These are phyloP conservation scores for Sugiyamaella xylanicola DNA, from an alignment of 1,139 yeast genomes.

Conservation along the genomic window DNA sequence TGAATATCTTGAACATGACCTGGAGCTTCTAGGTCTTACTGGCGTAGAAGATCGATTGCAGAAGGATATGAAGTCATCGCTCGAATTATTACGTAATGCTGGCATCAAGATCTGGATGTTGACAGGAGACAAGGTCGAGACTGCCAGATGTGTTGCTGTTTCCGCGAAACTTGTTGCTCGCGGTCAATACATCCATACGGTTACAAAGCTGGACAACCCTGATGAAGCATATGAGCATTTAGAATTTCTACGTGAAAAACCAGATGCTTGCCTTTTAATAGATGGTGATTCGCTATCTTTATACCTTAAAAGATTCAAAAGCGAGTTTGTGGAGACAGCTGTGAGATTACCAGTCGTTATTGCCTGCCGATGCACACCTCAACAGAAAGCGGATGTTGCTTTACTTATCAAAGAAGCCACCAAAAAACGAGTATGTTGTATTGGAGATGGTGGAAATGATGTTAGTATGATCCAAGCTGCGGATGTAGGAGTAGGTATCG, in stretches of 20 bases:
- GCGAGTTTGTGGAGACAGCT: conserved; percentile 77
- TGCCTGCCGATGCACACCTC: conserved; percentile 98
- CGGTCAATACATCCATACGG: conserved; percentile 89
- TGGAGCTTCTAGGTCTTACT: conserved; percentile 87
- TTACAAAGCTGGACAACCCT: conserved; percentile 59
- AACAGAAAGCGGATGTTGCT: conserved; percentile 97
- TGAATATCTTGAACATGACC: conserved; percentile 73
- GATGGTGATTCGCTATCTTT: conserved; percentile 90
- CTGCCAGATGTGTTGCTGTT: conserved; percentile 95
- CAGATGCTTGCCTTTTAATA: conserved; percentile 77
- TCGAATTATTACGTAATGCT: conserved; percentile 90
- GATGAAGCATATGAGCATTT: conserved; percentile 65
- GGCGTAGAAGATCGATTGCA: conserved; percentile 98
- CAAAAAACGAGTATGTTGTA: conserved; percentile 90
- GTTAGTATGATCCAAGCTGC: conserved; percentile 99
- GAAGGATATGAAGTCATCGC: conserved; percentile 84
- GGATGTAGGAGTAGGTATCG: conserved; percentile 98
- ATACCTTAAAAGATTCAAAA: conserved; percentile 61
- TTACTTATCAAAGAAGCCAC: conserved; percentile 72
- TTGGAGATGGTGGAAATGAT: conserved; percentile 99
- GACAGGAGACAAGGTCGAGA: conserved; percentile 98
- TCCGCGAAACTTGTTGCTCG: conserved; percentile 89
- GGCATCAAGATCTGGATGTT: conserved; percentile 99
- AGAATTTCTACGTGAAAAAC: conserved; percentile 66
- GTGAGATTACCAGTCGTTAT: conserved; percentile 85